Evolutionary conservation across 495 filamentous ascomycete genomes (phyloP), one percentile per base, ranked within the genome.

Genomic region (Neurospora africana): DNA sequence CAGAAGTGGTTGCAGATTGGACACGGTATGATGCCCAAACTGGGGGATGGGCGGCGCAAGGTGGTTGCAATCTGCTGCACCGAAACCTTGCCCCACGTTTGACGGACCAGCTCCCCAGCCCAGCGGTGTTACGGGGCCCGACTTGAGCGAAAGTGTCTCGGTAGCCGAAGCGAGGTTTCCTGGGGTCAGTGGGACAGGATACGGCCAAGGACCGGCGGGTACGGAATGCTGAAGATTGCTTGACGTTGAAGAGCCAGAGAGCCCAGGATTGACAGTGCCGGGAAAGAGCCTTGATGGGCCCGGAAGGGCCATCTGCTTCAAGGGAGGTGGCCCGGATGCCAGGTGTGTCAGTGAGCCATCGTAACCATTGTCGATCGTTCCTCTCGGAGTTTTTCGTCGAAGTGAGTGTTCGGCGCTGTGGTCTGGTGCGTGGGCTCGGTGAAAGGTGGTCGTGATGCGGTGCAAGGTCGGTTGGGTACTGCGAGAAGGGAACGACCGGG

Each of bases 351-450:
- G 88, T 8, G 91, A 93, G 13, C 93, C 95, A 86, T 98, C 95
- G 78, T 99, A 99, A 17, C 93, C 95, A 71, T 92, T 94, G 69
- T 93, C 92, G 70, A 99, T 86, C 23, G 94, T 97, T 30, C 95
- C 95, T 75, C 91, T 96, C 11, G 95, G 95, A 10, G 95, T 98
- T 79, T 99, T 99, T 68, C 95, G 89, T 73, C 95, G 87, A 47
- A 99, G 84, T 70, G 93, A 91, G 81, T 98, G 89, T 81, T 98
- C 94, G 39, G 74, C 73, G 21, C 79, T 75, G 75, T 79, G 75
- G 3, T 84, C 84, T 40, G 79, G 75, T 36, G 76, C 74, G 75
- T 80, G 80, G 74, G 81, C 70, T 71, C 78, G 79, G 44, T 79
- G 76, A 70, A 81, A 78, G 35, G 73, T 71, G 39, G 77, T 75